Conservation (phyloP, 306 rosid species). For the Lathyrus aphaca region DNA sequence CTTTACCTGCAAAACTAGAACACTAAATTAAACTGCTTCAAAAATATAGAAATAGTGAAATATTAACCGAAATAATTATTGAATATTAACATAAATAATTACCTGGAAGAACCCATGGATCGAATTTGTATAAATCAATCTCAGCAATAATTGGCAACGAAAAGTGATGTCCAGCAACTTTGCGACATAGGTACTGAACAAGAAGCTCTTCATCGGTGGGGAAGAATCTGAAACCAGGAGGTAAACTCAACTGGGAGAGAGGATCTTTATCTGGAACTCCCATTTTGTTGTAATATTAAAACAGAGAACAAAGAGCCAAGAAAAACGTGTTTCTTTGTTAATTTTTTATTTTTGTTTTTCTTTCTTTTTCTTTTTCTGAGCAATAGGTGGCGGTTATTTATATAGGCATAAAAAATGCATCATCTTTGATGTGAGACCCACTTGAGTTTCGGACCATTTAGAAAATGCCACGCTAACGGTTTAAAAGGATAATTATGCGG, state of each 20-base stretch:
- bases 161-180: slow-evolving; percentile 90
- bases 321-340: slow-evolving; percentile 2
- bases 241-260: slow-evolving; percentile 70
- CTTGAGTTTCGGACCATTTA: slow-evolving; percentile 29
- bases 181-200: slow-evolving; percentile 84
- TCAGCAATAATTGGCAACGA: slow-evolving; percentile 74
- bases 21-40: background rate
- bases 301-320: background rate
- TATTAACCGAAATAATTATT: background rate
- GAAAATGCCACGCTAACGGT: slow-evolving; percentile 42
- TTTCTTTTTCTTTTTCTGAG: too few relatives aligned
- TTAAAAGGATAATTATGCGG: slow-evolving; percentile 42
- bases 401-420: too few relatives aligned
- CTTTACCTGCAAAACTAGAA: slow-evolving; percentile 55
- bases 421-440: slow-evolving; percentile 46
- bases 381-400: too few relatives aligned
- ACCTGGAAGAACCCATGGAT: slow-evolving; percentile 92
- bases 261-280: slow-evolving; percentile 55
- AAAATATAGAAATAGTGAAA: background rate
- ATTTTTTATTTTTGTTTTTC: background rate
- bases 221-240: slow-evolving; percentile 88
- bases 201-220: slow-evolving; percentile 94
- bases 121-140: slow-evolving; percentile 82
- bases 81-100: slow-evolving; percentile 2
- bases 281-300: background rate